A percentile compares a stretch with the other conserved stretches of the same genome.
These are phyloP conservation scores for Thielaviopsis punctulata DNA, from an alignment of 2,329 filamentous ascomycete genomes.

Conservation along the genomic window DNA sequence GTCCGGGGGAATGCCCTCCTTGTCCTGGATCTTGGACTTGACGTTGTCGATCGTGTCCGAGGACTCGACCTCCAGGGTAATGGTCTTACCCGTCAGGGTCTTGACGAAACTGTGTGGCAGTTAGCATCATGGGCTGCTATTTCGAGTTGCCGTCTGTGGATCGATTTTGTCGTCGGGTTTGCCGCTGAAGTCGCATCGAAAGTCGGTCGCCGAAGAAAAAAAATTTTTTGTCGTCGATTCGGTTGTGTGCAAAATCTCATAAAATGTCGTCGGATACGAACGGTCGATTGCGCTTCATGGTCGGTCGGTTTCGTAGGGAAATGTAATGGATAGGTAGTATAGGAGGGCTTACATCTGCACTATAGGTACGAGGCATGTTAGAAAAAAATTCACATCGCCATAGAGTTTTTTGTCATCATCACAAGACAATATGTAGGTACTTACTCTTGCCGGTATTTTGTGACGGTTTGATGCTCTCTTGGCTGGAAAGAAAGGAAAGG, in stretches of 20 bases:
- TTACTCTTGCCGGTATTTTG: constrained; percentile 42
- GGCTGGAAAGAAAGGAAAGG: constrained; percentile 12
- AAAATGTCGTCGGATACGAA: constrained; percentile 10
- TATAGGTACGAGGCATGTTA: constrained; percentile 30
- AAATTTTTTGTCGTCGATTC: neutral
- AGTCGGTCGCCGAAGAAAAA: neutral
- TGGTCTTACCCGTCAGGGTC: constrained; percentile 99
- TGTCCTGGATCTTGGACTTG: constrained; percentile 99
- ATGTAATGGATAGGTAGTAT: neutral
- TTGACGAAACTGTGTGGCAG: constrained; percentile 74
- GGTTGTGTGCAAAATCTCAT: neutral
- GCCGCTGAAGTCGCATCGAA: neutral
- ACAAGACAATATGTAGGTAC: constrained; percentile 18
- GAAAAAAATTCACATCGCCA: constrained; percentile 18
- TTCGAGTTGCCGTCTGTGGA: constrained; percentile 10
- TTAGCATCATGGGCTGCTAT: constrained; percentile 14
- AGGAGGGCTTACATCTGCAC: constrained; percentile 69
- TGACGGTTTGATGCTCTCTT: constrained; percentile 22
- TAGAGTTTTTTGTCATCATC: neutral
- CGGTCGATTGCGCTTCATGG: constrained; percentile 4
- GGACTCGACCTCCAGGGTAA: constrained; percentile 98
- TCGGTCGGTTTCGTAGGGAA: neutral
- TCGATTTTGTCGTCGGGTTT: neutral
- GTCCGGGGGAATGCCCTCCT: constrained; percentile 96
- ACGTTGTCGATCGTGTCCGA: constrained; percentile 99